Evolutionary conservation across 2,329 filamentous ascomycete genomes (phyloP).

Genomic region (Cephalotrichum gorgonifer): DNA sequence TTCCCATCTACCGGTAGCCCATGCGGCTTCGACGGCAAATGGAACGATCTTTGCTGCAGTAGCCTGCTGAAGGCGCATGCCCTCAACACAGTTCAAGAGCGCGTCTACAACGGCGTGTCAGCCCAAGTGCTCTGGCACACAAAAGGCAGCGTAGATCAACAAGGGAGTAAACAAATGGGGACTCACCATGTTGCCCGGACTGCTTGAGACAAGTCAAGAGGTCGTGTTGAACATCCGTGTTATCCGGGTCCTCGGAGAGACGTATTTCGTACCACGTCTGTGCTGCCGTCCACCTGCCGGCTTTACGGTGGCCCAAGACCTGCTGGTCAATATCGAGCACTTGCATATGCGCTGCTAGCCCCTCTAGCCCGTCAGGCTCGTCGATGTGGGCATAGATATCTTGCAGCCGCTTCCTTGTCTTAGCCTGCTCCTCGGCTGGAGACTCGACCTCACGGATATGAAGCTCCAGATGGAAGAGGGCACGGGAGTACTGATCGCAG

Average conservation of each 20-base stretch:
- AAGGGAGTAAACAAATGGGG: not conserved
- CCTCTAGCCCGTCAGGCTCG: slow-evolving; percentile 92
- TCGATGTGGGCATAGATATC: slow-evolving; percentile 96
- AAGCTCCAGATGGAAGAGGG: slow-evolving; percentile 90
- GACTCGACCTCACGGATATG: slow-evolving; percentile 53
- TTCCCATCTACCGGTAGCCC: slow-evolving; percentile 77
- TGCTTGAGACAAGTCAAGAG: slow-evolving; percentile 83
- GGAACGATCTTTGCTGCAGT: slow-evolving; percentile 59
- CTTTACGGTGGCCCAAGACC: slow-evolving; percentile 83
- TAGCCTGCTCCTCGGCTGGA: slow-evolving; percentile 37
- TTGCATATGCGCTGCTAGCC: slow-evolving; percentile 78
- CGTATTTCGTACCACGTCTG: slow-evolving; percentile 97
- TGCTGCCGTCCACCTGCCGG: slow-evolving; percentile 85
- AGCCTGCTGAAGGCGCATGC: slow-evolving; percentile 47
- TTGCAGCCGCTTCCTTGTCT: slow-evolving; percentile 67
- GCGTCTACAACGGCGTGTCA: slow-evolving; percentile 46
- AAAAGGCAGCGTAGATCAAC: not conserved
- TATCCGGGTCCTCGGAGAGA: slow-evolving; percentile 66
- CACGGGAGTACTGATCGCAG: slow-evolving; percentile 84
- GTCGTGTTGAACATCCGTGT: slow-evolving; percentile 69
- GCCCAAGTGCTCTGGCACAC: not conserved
- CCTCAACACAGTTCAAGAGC: slow-evolving; percentile 76
- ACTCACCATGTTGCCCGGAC: slow-evolving; percentile 82
- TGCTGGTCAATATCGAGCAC: slow-evolving; percentile 89
- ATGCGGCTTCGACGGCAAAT: slow-evolving; percentile 83